Percentiles rank a stretch among this genome's conserved stretches.
Evolutionary conservation across 2,329 filamentous ascomycete genomes (phyloP).

Genomic region (Cryphonectria naterciae): DNA sequence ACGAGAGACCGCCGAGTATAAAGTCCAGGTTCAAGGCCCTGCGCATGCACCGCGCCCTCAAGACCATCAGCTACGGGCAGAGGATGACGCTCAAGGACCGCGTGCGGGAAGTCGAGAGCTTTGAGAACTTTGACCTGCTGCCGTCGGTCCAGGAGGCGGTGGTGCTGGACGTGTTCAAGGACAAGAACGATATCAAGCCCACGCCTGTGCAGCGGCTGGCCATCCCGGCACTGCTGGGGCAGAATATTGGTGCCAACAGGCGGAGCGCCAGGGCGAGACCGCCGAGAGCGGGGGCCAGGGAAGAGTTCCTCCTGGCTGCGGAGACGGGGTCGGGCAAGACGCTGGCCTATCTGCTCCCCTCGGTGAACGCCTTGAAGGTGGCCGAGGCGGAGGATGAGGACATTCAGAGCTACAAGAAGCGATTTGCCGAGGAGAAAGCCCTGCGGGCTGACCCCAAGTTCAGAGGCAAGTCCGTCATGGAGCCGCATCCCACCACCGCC

Average conservation of each 20-base stretch:
- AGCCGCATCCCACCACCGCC: slow-evolving; percentile 73
- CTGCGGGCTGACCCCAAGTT: slow-evolving; percentile 57
- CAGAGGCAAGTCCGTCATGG: slow-evolving; percentile 68
- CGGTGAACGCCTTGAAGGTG: slow-evolving; percentile 82
- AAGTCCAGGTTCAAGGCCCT: slow-evolving; percentile 70
- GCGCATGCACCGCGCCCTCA: slow-evolving; percentile 87
- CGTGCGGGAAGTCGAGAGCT: slow-evolving; percentile 73
- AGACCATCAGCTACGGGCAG: slow-evolving; percentile 75
- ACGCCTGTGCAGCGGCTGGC: slow-evolving; percentile 90
- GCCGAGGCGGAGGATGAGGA: slow-evolving; percentile 66
- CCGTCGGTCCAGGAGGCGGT: slow-evolving; percentile 74
- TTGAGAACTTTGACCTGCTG: slow-evolving; percentile 79
- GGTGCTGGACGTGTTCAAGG: slow-evolving; percentile 72
- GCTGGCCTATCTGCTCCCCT: slow-evolving; percentile 84
- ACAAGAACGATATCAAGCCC: slow-evolving; percentile 74
- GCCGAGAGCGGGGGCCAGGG: slow-evolving; percentile 37
- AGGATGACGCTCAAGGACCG: slow-evolving; percentile 55
- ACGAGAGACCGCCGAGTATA: not conserved
- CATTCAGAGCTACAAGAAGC: slow-evolving; percentile 60
- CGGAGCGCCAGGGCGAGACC: slow-evolving; percentile 35
- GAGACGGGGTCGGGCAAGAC: slow-evolving; percentile 99
- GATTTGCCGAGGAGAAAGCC: slow-evolving; percentile 58
- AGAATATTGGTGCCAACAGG: slow-evolving; percentile 46
- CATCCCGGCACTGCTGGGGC: slow-evolving; percentile 77
- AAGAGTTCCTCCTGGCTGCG: slow-evolving; percentile 81